These are phyloP conservation scores for Aspergillus sojae DNA, from an alignment of 2,329 filamentous ascomycete species.

Conservation along the genomic window DNA sequence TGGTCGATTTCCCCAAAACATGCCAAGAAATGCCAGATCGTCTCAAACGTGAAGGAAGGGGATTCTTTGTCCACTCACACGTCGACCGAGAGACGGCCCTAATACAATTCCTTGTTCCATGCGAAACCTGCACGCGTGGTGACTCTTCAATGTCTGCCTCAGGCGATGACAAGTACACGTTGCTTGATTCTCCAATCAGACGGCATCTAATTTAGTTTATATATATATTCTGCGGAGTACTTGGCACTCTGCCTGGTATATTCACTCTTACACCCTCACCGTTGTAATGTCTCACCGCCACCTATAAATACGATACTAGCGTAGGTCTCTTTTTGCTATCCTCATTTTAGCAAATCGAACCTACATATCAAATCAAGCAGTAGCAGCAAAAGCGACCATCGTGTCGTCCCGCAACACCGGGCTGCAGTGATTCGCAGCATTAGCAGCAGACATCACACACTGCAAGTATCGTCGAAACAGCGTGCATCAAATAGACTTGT, in stretches of 20 bases:
- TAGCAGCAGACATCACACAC: background rate
- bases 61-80: slow-evolving; percentile 9
- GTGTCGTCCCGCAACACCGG: background rate
- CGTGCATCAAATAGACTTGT: slow-evolving; percentile 15
- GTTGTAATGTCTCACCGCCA: background rate
- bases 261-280: background rate
- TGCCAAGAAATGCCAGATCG: slow-evolving; percentile 43
- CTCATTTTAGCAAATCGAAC: background rate
- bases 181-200: slow-evolving; percentile 2
- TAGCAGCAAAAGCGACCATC: background rate
- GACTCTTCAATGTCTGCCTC: slow-evolving; percentile 2
- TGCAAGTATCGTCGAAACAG: no score
- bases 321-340: background rate
- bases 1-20: slow-evolving; percentile 17
- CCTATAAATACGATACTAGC: background rate
- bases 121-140: background rate
- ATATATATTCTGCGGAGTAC: slow-evolving; percentile 6
- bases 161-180: background rate
- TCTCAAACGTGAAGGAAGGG: slow-evolving; percentile 20
- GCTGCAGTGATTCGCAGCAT: background rate
- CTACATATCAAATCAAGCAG: background rate
- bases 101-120: background rate
- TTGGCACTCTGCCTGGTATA: background rate
- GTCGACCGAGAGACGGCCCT: background rate
- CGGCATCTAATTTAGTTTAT: slow-evolving; percentile 8